Evolutionary conservation across 2,329 filamentous ascomycete species (phyloP).

Genomic region (Intubia oerlemansii): DNA sequence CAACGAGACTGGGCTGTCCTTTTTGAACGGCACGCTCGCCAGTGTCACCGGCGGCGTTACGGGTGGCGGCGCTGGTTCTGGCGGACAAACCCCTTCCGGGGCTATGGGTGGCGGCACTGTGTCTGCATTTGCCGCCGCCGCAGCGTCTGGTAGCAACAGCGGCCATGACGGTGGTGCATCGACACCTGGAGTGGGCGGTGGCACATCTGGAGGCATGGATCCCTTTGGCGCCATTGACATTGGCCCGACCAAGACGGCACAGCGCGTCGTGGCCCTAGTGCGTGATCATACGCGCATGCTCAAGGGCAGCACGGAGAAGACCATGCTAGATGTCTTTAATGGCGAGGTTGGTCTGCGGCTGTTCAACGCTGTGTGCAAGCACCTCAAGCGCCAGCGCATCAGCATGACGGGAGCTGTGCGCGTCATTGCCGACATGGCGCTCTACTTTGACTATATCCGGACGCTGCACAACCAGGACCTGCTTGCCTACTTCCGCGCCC

Average conservation of each 20-base stretch:
- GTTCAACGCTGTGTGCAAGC: conserved; percentile 85
- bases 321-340: conserved; percentile 95
- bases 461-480: conserved; percentile 67
- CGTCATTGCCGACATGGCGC: conserved; percentile 90
- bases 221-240: conserved; percentile 7
- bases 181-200: conserved; percentile 9
- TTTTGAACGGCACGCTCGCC: conserved; percentile 7
- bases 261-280: conserved; percentile 64
- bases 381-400: conserved; percentile 87
- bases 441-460: conserved; percentile 71
- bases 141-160: not conserved
- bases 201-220: conserved; percentile 4
- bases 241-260: conserved; percentile 61
- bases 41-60: conserved; percentile 9
- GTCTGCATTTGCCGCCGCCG: too few relatives aligned
- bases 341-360: conserved; percentile 87
- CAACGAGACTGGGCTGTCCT: conserved; percentile 6
- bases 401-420: conserved; percentile 76
- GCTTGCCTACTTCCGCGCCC: conserved; percentile 72
- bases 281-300: conserved; percentile 83
- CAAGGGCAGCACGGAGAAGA: conserved; percentile 87
- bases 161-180: not conserved
- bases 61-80: conserved; percentile 11
- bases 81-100: conserved; percentile 11
- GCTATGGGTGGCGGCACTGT: not conserved